Base-by-base conservation (phyloP, 2,329 filamentous ascomycete species). In the Diaporthe citriasiana region DNA sequence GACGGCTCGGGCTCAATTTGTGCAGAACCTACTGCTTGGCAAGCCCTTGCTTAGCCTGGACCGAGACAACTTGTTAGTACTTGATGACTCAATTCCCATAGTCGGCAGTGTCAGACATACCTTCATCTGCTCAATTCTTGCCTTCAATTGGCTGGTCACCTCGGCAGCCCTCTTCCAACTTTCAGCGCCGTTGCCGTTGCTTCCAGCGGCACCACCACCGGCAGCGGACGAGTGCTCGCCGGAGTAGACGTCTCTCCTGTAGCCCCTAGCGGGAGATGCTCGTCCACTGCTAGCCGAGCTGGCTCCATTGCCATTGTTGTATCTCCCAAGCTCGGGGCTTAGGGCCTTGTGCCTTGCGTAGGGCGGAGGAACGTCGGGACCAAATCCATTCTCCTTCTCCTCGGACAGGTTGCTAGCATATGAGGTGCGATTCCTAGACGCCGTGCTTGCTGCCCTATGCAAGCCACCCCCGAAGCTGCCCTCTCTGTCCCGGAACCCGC, bases 91-190 rank as follows among this genome's bases (percentile, higher is more conserved):
- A 38, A 42, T 7, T 2, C 2, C 40, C 30, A 33, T 12, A 38
- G 2, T 7, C 10, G n/a, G 22, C 2, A 9, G 50, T 22, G 10
- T 30, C 19, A 35, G 55, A 79, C 85, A 77, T 79, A 90, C 91
- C 89, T 98, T 99, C 97, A 99, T 99, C 87, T 97, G 94, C 87
- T 98, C 97, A 83, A 99, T 99, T 82, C 97, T 91, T 70, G 96
- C 95, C 87, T 98, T 99, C 80, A 99, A 84, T 82, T 98, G 97
- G 83, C 95, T 98, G 71, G 97, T 99, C 73, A 99, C 97, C 86
- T 99, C 97, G 2, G 97, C 97, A 25, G 97, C 97, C 78, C 97
- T 89, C 86, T 95, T 97, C 97, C 97, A 99, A 82, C 95, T 98
- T 85, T 99, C 97, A 25, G 92, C 91, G 0, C 91, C 91, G 60